Base-by-base conservation (phyloP, 805 yeast species). In the Aciculoconidium aculeatum region DNA sequence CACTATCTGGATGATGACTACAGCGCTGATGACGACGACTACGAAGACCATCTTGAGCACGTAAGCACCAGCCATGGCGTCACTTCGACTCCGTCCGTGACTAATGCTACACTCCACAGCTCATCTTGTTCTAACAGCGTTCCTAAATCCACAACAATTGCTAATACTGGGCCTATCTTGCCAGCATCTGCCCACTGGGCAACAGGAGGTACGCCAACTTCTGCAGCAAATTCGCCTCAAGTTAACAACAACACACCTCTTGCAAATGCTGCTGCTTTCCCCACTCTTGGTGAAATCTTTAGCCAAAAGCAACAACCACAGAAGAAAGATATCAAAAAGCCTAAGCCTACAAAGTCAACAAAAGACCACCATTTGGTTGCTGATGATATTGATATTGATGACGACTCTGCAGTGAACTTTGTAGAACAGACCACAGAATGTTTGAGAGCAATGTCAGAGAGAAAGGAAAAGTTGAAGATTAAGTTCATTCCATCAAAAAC, bases 141-240 rank as follows among this genome's bases (percentile, higher is more conserved):
- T 15, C 27, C 21, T 12, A n/a, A n/a, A n/a, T n/a, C n/a, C n/a
- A 39, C 47, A 14, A 22, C 40, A 11, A 35, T 28, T 11, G 39
- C 46, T 11, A 40, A 33, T n/a, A 54, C 49, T 19, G 58, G 53
- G 4, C 68, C 74, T 3, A 70, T 77, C 3, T 65, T 83, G 29
- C 92, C 92, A 6, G 70, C 80, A 1, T 71, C 86, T 11, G 84
- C 80, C 1, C 75, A 81, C 4, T 80, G 88, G 88, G 64, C 65
- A 5, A 55, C 52, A 35, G 34, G 42, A 30, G 34, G 37, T 20
- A 17, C 25, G 3, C 12, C 25, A 6, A 11, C 25, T 6, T 51
- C 55, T 6, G 55, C 52, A 19, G 49, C 53, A 19, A 53, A 51
- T 13, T 60, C 69, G 3, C 69, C 72, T 6, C 45, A 67, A 4